Evolutionary conservation across 495 filamentous ascomycete species (phyloP).

Genomic region (Podospora pseudopauciseta): DNA sequence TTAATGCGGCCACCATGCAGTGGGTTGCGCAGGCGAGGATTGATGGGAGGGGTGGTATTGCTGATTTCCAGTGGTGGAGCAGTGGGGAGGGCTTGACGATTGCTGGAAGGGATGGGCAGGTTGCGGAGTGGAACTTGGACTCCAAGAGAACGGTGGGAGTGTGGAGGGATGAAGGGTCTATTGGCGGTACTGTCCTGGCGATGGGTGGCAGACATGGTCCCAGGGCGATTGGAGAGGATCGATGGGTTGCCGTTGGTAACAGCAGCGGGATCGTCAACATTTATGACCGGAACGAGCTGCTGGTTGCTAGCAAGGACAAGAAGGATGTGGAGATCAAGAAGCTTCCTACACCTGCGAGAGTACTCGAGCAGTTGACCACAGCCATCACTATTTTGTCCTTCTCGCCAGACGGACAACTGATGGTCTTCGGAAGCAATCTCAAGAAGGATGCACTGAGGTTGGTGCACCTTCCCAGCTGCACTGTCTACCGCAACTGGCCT

Average conservation of each 20-base stretch:
- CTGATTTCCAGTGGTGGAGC: constrained; percentile 88
- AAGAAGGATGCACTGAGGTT: constrained; percentile 86
- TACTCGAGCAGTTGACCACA: constrained; percentile 82
- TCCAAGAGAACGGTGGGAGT: constrained; percentile 63
- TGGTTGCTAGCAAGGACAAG: constrained; percentile 41
- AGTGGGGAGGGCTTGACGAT: constrained; percentile 73
- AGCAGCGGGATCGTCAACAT: constrained; percentile 85
- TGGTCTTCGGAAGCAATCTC: constrained; percentile 77
- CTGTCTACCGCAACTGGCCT: constrained; percentile 95
- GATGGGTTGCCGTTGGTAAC: constrained; percentile 84
- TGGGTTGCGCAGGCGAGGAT: constrained; percentile 83
- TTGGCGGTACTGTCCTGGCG: constrained; percentile 76
- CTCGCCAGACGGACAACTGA: constrained; percentile 80
- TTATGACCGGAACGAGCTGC: constrained; percentile 72
- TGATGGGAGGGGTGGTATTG: constrained; percentile 76
- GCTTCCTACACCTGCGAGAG: constrained; percentile 64
- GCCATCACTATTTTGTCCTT: constrained; percentile 73
- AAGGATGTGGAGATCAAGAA: constrained; percentile 50
- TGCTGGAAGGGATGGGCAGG: constrained; percentile 78
- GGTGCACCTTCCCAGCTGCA: constrained; percentile 87
- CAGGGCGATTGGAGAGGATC: constrained; percentile 66
- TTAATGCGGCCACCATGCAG: constrained; percentile 76
- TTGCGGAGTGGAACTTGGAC: constrained; percentile 81
- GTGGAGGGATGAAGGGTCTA: constrained; percentile 88
- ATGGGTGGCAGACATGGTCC: constrained; percentile 64